Evolutionary conservation across 306 rosid species (phyloP), one percentile per base, ranked within the genome.

Genomic region (Rubus parviflorus): DNA sequence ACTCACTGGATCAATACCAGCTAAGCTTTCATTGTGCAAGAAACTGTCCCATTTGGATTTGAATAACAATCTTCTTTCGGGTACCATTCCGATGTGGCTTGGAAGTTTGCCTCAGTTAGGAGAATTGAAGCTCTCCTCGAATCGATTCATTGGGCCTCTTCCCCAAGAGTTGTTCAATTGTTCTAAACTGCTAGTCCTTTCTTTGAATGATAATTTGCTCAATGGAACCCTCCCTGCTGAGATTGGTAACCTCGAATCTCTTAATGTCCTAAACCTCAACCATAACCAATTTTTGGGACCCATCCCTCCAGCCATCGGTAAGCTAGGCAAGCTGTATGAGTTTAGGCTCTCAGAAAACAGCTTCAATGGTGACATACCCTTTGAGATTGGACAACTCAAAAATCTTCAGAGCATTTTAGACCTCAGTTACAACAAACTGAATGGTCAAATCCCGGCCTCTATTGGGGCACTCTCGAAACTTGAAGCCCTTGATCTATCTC

Each of bases 401-500:
- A 95, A 95, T 85, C 94, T 95, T 19, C 99, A 95, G 83, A 91
- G 87, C 86, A 63, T 87, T 62, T 83, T 95, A 46, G 94, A 92
- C 90, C 90, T 92, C 83, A 88, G 97, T 85, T 77, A 83, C 90
- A 95, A 95, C 75, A 87, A 86, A 82, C 86, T 95, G 69, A 88
- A 88, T 7, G 97, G 97, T 67, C 77, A 68, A 13, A 95, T 95
- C 65, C 99, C 99, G 7, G 53, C 87, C 13, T 83, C 87, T 13
- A 76, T 95, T 46, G 90, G 88, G 60, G 72, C 80, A 6, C 82
- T 90, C 48, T 72, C 90, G 1, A 95, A 90, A 74, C 89, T 95
- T 19, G 97, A 89, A 83, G 90, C 82, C 6, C 99, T 92, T 68
- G 91, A 95, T 87, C 96, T 92, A 73, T 95, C 99, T 30, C 89